Base-by-base conservation (phyloP, 495 filamentous ascomycete species). In the Jackrogersella minutella region DNA sequence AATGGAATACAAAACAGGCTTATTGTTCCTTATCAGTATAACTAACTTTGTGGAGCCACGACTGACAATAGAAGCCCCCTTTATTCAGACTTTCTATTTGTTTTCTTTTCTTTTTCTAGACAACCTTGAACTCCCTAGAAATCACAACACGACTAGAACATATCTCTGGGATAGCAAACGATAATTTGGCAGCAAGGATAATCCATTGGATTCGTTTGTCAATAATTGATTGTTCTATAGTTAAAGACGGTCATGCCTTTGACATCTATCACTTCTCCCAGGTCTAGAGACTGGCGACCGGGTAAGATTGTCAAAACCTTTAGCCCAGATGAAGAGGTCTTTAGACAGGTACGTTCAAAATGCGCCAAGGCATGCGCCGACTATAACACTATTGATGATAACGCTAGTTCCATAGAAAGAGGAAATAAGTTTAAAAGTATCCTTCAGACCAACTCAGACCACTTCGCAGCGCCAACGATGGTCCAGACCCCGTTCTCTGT, bases 401-500 rank as follows among this genome's bases (percentile, higher is more conserved):
- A 0, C 7, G 26, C 5, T 16, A 49, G 24, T 10, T 49, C 44
- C n/a, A 4, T 49, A 30, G 44, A 49, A 49, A 30, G 44, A 16
- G 26, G 26, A 0, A 49, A 17, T n/a, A 26, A n/a, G 2, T 59
- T 59, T n/a, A 28, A 11, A 13, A 21, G 17, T 9, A 49, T 49
- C 1, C 40, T 58, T 6, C 43, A 41, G 14, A 13, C 1, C 0
- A 26, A 30, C 8, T 17, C 17, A n/a, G 2, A 26, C 1, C 19
- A 26, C 14, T 14, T 39, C 44, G 26, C 26, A 8, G 24, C 33
- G 19, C 19, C 31, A 10, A 11, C 77, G 21, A 76, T 74, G 16
- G 60, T 79, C 44, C 77, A 76, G 66, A 71, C 76, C 14, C 74
- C 76, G 0, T 66, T 79, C 41, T 63, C 59, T 21, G 68, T 74